Evolutionary conservation across 148 eudicot genomes (phyloP), one percentile per base, ranked within the genome.

Genomic region (Fallopia convolvulus): DNA sequence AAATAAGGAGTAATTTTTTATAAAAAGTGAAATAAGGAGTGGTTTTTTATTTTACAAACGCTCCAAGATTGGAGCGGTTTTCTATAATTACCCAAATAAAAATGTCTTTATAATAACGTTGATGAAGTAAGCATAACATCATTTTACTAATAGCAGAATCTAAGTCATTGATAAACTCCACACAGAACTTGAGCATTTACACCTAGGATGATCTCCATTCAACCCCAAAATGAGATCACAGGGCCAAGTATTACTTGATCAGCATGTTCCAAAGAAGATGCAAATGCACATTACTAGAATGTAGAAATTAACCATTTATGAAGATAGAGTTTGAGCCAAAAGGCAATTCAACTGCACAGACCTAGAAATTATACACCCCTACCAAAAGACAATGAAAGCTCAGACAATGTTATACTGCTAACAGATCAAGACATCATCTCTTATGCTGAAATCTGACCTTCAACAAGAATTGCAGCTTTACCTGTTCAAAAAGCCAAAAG

Each of bases 391-490:
- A 40, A 44, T 9, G 10, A 32, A 65, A 32, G 26, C 13, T 13
- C 21, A n/a, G 20, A 50, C n/a, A 15, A 58, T 33, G 12, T 56
- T 66, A 13, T n/a, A 9, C 71, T 15, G 72, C 72, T 68, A 68
- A 20, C 36, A 11, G 44, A 68, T 4, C 72, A 39, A 68, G 46
- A 2, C 72, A 26, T 88, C 86, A 89, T 84, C 91, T 83, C 85
- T 95, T 95, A 90, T 87, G 85, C 77, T 93, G 83, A 77, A 95
- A 95, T 81, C 88, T 84, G 71, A 95, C 97, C 88, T 95, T 93
- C 92, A 92, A 78, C 77, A 95, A 82, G 85, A 87, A 95, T 84
- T 95, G 99, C 97, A 93, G 79, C 92, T 95, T 95, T 42, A 95
- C 99, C 99, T 95, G 90, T 71, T 47, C 60, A 58, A 36, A 21